These are phyloP conservation scores for Dothideomycetes sp. DNA, from an alignment of 2,329 filamentous ascomycete species.

Conservation along the genomic window DNA sequence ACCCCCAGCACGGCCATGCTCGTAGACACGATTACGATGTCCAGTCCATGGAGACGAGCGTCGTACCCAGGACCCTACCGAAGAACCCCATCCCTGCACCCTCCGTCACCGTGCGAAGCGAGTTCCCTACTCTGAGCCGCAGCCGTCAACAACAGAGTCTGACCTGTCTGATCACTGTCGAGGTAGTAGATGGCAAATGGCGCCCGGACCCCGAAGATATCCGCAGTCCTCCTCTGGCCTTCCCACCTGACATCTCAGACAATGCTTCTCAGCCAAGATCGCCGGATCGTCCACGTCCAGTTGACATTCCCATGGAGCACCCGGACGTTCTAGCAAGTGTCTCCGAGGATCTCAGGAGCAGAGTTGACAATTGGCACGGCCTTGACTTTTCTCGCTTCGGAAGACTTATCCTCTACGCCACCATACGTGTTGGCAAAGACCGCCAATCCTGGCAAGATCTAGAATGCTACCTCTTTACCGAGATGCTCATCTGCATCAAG, in stretches of 20 bases:
- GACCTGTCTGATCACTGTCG: conserved; percentile 86
- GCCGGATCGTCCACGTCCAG: neutral
- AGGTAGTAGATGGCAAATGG: conserved; percentile 91
- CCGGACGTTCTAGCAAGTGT: conserved; percentile 70
- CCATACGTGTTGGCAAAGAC: conserved; percentile 89
- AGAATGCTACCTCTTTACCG: conserved; percentile 91
- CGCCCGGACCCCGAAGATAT: conserved; percentile 73
- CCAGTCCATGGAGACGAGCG: conserved; percentile 84
- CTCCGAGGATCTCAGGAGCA: conserved; percentile 69
- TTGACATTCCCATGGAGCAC: conserved; percentile 21
- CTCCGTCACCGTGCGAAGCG: conserved; percentile 86
- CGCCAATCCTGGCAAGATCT: conserved; percentile 94
- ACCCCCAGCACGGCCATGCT: conserved; percentile 55
- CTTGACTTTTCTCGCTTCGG: conserved; percentile 90
- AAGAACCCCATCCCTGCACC: conserved; percentile 86
- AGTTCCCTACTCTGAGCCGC: conserved; percentile 87
- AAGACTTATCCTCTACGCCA: conserved; percentile 79
- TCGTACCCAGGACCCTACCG: conserved; percentile 55
- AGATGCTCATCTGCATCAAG: conserved; percentile 99
- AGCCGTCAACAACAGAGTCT: conserved; percentile 91
- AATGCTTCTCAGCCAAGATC: conserved; percentile 5
- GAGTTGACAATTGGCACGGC: conserved; percentile 98
- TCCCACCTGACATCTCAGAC: conserved; percentile 13
- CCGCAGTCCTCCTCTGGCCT: conserved; percentile 40
- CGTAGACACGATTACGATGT: conserved; percentile 90